Evolutionary conservation across 2,329 filamentous ascomycete genomes (phyloP).

Genomic region (Colletotrichum lindemuthianum): DNA sequence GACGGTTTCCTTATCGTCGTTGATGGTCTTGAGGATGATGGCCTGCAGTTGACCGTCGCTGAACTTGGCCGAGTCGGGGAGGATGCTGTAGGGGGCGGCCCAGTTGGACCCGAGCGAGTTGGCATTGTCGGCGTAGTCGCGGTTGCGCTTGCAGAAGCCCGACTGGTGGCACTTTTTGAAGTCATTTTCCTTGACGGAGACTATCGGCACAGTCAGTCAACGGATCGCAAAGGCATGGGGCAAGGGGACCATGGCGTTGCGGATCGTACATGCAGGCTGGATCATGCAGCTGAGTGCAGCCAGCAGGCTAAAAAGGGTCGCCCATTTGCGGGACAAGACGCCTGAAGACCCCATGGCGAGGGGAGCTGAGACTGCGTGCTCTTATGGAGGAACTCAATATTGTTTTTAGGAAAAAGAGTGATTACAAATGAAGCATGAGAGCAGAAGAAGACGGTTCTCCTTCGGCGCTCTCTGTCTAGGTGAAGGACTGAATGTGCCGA

Average conservation of each 20-base stretch:
- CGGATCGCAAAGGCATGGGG: neutral
- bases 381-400: conserved; percentile 3
- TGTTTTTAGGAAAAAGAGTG: neutral
- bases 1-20: conserved; percentile 72
- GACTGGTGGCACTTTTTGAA: conserved; percentile 98
- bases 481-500: neutral
- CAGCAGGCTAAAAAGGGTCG: conserved; percentile 69
- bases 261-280: conserved; percentile 69
- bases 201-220: conserved; percentile 54
- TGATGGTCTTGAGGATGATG: conserved; percentile 82
- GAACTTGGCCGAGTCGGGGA: conserved; percentile 77
- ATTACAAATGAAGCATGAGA: conserved; percentile 8
- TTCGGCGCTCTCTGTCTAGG: conserved; percentile 24
- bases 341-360: conserved; percentile 60
- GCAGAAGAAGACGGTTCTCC: conserved; percentile 26
- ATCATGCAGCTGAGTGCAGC: conserved; percentile 68
- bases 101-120: conserved; percentile 72
- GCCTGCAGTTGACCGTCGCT: conserved; percentile 83
- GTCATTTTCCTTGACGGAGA: conserved; percentile 90
- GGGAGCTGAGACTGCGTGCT: conserved; percentile 27
- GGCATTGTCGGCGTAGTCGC: conserved; percentile 85
- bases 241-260: conserved; percentile 14
- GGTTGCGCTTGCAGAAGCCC: conserved; percentile 96
- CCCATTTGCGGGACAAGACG: conserved; percentile 70
- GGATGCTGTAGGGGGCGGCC: conserved; percentile 83